A percentile compares a stretch with the other conserved stretches of the same genome.
phyloP scores from a whole-genome alignment of 228 moss, liverwort and hornwort species.

The Sphagnum fallax region DNA sequence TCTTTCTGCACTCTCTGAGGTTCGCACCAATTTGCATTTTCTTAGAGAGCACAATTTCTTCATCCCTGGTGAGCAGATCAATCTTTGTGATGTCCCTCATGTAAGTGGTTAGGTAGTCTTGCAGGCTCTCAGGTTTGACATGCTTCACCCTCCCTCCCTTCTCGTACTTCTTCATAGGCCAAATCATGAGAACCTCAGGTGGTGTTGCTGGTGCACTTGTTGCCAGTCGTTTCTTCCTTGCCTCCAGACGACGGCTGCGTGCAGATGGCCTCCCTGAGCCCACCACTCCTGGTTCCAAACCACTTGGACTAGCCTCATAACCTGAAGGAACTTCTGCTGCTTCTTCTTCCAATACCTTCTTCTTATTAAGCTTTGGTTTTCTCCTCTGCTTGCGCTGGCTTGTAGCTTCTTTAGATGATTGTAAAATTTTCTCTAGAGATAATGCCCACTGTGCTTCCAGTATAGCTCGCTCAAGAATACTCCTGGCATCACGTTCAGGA shows the following conservation, averaged over 20 bases:
- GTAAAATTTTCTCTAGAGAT: slow-evolving; percentile 40
- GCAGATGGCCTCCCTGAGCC: slow-evolving; percentile 86
- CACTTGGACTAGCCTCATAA: slow-evolving; percentile 18
- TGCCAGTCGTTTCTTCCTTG: slow-evolving; percentile 67
- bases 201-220: slow-evolving; percentile 41
- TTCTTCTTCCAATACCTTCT: slow-evolving; percentile 8
- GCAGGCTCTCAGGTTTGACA: slow-evolving; percentile 66
- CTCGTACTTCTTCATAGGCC: slow-evolving; percentile 51
- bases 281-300: slow-evolving; percentile 25
- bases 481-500: slow-evolving; percentile 54
- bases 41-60: slow-evolving; percentile 80
- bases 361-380: slow-evolving; percentile 4
- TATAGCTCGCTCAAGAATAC: slow-evolving; percentile 65
- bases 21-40: slow-evolving; percentile 66
- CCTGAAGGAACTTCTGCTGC: slow-evolving; percentile 11
- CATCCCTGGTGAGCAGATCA: slow-evolving; percentile 80
- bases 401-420: slow-evolving; percentile 8
- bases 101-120: slow-evolving; percentile 84
- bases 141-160: slow-evolving; percentile 55
- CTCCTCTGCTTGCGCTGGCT: slow-evolving; percentile 14
- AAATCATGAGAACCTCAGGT: slow-evolving; percentile 67
- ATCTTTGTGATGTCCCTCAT: slow-evolving; percentile 88
- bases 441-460: slow-evolving; percentile 88
- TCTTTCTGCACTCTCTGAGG: slow-evolving; percentile 61
- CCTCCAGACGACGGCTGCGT: slow-evolving; percentile 78